These are phyloP conservation scores for Didymella lethalis DNA, from an alignment of 2,329 filamentous ascomycete species.

Conservation along the genomic window DNA sequence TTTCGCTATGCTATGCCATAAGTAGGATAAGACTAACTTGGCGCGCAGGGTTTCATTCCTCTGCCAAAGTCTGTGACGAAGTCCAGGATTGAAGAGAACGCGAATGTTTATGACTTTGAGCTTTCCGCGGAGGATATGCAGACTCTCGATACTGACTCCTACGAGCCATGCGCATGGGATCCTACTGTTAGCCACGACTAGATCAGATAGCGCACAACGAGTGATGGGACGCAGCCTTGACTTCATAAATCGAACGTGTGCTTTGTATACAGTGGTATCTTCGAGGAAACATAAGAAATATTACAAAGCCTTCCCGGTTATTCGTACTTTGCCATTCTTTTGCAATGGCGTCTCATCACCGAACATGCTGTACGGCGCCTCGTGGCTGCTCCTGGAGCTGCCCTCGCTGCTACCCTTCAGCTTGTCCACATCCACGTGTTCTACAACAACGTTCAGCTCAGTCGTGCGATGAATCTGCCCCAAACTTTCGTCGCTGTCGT, in stretches of 20 bases:
- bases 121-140: slow-evolving; percentile 66
- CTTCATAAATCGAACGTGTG: slow-evolving; percentile 8
- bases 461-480: slow-evolving; percentile 39
- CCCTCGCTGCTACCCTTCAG: slow-evolving; percentile 14
- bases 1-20: neutral
- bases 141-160: slow-evolving; percentile 61
- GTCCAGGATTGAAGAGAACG: slow-evolving; percentile 67
- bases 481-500: slow-evolving; percentile 35
- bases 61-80: slow-evolving; percentile 69
- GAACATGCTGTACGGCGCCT: slow-evolving; percentile 34
- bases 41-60: slow-evolving; percentile 64
- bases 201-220: slow-evolving; percentile 7
- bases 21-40: neutral
- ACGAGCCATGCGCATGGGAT: slow-evolving; percentile 68
- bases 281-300: slow-evolving; percentile 11
- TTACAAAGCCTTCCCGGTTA: slow-evolving; percentile 14
- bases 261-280: slow-evolving; percentile 18
- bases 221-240: slow-evolving; percentile 7
- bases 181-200: slow-evolving; percentile 57
- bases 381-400: slow-evolving; percentile 33
- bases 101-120: slow-evolving; percentile 67
- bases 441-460: slow-evolving; percentile 35
- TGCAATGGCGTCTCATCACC: slow-evolving; percentile 40
- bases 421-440: slow-evolving; percentile 20
- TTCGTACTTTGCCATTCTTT: slow-evolving; percentile 21